These are phyloP conservation scores for Mitragyna speciosa DNA, from an alignment of 257 asterid genomes.

Conservation along the genomic window DNA sequence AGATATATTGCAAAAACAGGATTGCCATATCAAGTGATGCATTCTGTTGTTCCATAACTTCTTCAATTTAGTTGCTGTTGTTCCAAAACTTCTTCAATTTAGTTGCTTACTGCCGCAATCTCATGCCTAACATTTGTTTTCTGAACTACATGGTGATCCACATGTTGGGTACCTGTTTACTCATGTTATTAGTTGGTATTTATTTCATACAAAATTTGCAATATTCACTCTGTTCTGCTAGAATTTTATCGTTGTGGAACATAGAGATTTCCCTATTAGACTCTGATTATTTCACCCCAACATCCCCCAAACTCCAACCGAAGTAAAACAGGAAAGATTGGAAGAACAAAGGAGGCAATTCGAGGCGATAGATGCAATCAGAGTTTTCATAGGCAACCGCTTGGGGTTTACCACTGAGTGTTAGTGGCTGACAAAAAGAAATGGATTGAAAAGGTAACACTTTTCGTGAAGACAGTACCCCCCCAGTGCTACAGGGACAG, in stretches of 20 bases:
- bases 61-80: neutral
- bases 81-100: neutral
- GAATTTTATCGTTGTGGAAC: neutral
- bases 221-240: neutral
- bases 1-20: constrained; percentile 72
- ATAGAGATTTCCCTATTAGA: neutral
- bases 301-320: too few relatives aligned
- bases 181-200: neutral
- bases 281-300: too few relatives aligned
- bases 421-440: neutral
- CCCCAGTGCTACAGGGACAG: neutral
- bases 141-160: neutral
- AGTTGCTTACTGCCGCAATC: neutral
- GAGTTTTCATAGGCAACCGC: too few relatives aligned
- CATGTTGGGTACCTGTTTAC: neutral
- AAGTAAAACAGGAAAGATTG: too few relatives aligned
- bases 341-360: too few relatives aligned
- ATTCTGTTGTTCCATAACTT: neutral
- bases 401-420: too few relatives aligned
- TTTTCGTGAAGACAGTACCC: neutral
- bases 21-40: neutral
- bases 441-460: neutral
- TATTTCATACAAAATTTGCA: neutral
- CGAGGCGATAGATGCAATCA: too few relatives aligned
- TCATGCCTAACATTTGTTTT: neutral